Evolutionary conservation across 805 yeast genomes (phyloP), one percentile per base, ranked within the genome.

Genomic region (Schwanniomyces polymorphus): DNA sequence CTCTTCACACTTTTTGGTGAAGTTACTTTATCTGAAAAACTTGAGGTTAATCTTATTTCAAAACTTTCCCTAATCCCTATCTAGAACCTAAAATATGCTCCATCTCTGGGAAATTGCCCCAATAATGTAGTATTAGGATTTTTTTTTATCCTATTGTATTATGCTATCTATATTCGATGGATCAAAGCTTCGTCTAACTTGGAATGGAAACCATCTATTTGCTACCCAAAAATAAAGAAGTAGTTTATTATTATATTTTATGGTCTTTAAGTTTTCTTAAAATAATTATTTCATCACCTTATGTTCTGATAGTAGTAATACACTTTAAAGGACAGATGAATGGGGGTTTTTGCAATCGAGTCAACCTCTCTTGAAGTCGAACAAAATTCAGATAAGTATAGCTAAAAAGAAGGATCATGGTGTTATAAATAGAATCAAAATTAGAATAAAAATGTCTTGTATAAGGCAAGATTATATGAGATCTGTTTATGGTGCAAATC

Each of bases 171-270:
- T n/a, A n/a, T n/a, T n/a, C n/a, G n/a, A n/a, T n/a, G n/a, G n/a
- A n/a, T n/a, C n/a, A n/a, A n/a, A n/a, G 84, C 64, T 63, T 90
- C 96, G 47, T n/a, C n/a, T n/a, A n/a, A 89, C 82, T 67, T 98
- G 83, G 61, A 86, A 81, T 14, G 94, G 77, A 57, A 92, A 77
- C 99, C 99, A 92, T 70, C 98, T 80, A 68, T 94, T 94, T 33
- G 95, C 84, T 41, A 90, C 88, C 98, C 98, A 94, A 67, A 92
- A 78, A 68, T 89, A 91, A 69, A 90, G 90, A 74, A 91, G 92
- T 9, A 98, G 97, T 53, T 88, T 79, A 64, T 89, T 91, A 67
- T 91, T 91, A 43, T 78, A 76, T 66, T 94, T 97, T 49, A 94
- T 85, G 47, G 84, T 84, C 52, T 73, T 74, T 72, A 91, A 69